Conservation (phyloP, 345 rosid genomes). For the Iberis pinnata region DNA sequence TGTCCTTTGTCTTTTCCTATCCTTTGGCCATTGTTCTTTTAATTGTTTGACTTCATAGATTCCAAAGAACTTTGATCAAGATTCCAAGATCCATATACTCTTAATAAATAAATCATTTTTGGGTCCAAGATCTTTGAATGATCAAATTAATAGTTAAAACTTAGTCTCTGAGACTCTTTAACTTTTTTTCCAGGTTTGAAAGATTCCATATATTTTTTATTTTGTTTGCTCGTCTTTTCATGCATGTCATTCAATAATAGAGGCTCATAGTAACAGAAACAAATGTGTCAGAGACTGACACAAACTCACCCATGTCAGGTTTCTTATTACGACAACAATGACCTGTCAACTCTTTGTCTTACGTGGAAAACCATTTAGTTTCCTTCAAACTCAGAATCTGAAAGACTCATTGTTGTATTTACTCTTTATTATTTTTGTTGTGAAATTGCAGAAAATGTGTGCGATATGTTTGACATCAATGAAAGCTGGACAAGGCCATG, state of each 20-base stretch:
- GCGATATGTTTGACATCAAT: conserved; percentile 76
- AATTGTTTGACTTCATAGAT: conserved; percentile 31
- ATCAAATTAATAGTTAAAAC: conserved; percentile 11
- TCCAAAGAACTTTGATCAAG: conserved; percentile 24
- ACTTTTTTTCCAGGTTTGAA: conserved; percentile 9
- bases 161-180: conserved; percentile 6
- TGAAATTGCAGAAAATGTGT: conserved; percentile 64
- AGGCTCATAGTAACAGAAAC: conserved; percentile 30
- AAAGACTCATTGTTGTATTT: conserved; percentile 1
- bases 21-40: conserved; percentile 28
- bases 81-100: conserved; percentile 17
- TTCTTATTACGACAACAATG: conserved; percentile 22
- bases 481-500: conserved; percentile 79
- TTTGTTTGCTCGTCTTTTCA: conserved; percentile 32
- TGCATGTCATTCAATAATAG: conserved; percentile 41
- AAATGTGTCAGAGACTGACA: conserved; percentile 34
- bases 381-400: too few relatives aligned
- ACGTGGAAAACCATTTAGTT: background rate
- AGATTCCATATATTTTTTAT: conserved; percentile 32
- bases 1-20: conserved; percentile 23
- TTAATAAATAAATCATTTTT: background rate
- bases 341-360: conserved; percentile 26
- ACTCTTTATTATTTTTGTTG: conserved; percentile 3
- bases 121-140: background rate
- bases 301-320: conserved; percentile 25